Base-by-base conservation (phyloP, 306 rosid species). In the Canavalia gladiata region DNA sequence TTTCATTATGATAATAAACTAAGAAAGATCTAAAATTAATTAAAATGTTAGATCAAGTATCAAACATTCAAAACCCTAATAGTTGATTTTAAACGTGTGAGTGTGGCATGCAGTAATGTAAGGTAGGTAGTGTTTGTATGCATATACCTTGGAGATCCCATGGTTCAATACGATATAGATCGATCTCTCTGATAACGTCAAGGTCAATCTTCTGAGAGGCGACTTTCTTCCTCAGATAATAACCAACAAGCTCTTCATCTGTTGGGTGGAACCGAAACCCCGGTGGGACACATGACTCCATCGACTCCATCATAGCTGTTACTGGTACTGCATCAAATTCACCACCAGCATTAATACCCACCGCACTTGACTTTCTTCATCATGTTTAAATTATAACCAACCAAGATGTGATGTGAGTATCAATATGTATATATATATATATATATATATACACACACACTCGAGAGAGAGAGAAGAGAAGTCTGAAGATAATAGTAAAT, bases 261-360 rank as follows among this genome's bases (percentile, higher is more conserved):
- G 99, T 95, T 6, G 99, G 99, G 81, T 95, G 99, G 81, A 95
- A 95, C 35, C 99, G 92, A 83, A 95, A 95, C 45, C 97, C 99
- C 0, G 99, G 99, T 62, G 99, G 99, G 85, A 95, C 97, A 67
- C 90, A 87, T 13, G 97, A 85, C 83, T 94, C 97, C 73, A 68
- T 68, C 55, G 73, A 68, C 73, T 68, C 73, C 94, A 90, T 92
- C 80, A 78, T 82, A 51, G 42, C 71, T 33, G 47, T 58, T n/a
- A 74, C 67, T 77, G 50, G 12, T 37, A 10, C 91, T 89, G 98
- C 95, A 91, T 92, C 88, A 95, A 88, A 89, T 91, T 90, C 94
- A 89, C 71, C 90, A 89, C 79, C 58, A 69, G 42, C 59, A 75
- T 80, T 85, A 91, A 81, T 57, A 77, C 56, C 69, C 81, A 68